phyloP scores from a whole-genome alignment of 495 filamentous ascomycete species.

The Evernia prunastri region DNA sequence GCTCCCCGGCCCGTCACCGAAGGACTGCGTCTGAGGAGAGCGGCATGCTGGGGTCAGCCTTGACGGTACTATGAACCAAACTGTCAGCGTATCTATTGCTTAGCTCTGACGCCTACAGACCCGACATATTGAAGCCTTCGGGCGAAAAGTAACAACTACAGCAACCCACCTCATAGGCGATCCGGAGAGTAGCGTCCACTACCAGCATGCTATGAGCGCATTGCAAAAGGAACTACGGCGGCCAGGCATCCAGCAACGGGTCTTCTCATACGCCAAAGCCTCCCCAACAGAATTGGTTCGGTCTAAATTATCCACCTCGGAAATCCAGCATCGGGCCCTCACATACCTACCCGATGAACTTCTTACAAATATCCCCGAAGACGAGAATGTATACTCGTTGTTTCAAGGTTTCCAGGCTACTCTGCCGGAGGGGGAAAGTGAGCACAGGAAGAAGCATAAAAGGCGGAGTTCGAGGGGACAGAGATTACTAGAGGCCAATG shows the following conservation, averaged over 20 bases:
- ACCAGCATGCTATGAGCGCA: constrained; percentile 80
- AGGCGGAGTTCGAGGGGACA: constrained; percentile 63
- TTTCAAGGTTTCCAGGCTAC: constrained; percentile 96
- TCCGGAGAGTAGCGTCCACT: constrained; percentile 52
- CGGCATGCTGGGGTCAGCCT: constrained; percentile 46
- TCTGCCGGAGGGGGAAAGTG: constrained; percentile 62
- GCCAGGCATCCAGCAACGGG: constrained; percentile 74
- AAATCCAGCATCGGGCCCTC: constrained; percentile 92
- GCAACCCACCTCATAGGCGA: constrained; percentile 84
- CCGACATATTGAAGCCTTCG: constrained; percentile 84
- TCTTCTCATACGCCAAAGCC: constrained; percentile 83
- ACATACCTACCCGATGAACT: constrained; percentile 88
- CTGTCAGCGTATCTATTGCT: background rate
- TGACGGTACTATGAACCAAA: constrained; percentile 44
- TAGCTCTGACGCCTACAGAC: constrained; percentile 49
- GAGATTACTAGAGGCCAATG: constrained; percentile 62
- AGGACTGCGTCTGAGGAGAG: constrained; percentile 35
- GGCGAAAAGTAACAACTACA: constrained; percentile 89
- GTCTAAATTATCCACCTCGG: constrained; percentile 79
- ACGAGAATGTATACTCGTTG: constrained; percentile 77
- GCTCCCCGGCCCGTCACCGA: constrained; percentile 23
- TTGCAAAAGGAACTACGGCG: constrained; percentile 80
- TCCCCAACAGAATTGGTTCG: constrained; percentile 88
- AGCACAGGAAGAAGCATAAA: constrained; percentile 58
- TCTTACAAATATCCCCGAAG: constrained; percentile 77